phyloP scores from a whole-genome alignment of 106 monocot species.

The Dioscorea alata region DNA sequence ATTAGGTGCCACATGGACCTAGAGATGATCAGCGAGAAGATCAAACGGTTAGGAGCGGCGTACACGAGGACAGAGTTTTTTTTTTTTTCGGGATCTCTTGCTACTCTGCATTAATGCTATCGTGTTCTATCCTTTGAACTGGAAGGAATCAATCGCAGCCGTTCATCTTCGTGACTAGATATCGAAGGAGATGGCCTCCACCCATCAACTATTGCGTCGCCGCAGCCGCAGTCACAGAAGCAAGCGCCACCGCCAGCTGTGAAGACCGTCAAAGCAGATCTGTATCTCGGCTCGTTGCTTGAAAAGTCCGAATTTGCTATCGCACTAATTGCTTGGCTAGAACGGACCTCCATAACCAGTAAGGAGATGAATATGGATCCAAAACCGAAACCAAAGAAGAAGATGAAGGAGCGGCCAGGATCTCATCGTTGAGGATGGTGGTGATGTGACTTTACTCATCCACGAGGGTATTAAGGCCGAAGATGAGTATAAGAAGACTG shows the following conservation, averaged over 20 bases:
- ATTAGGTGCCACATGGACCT: constrained; percentile 83
- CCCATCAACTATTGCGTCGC: not conserved
- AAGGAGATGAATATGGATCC: not conserved
- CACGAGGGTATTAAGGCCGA: constrained; percentile 84
- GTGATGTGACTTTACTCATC: constrained; percentile 73
- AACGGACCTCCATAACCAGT: constrained; percentile 40
- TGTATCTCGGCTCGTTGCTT: constrained; percentile 9
- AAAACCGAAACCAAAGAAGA: too few relatives aligned
- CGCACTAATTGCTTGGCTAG: constrained; percentile 33
- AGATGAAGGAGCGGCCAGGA: constrained; percentile 49
- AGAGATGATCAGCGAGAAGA: constrained; percentile 36
- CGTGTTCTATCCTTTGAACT: constrained; percentile 31
- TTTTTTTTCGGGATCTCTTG: constrained; percentile 39
- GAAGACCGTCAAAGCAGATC: constrained; percentile 18
- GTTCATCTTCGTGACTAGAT: constrained; percentile 16
- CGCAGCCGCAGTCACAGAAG: not conserved
- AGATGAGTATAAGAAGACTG: constrained; percentile 74
- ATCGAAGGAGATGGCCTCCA: constrained; percentile 13
- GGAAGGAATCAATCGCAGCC: constrained; percentile 15
- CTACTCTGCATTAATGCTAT: constrained; percentile 41
- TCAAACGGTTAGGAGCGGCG: constrained; percentile 18
- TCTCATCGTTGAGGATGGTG: constrained; percentile 82
- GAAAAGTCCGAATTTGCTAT: constrained; percentile 9
- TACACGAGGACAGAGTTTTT: constrained; percentile 40
- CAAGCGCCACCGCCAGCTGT: not conserved